phyloP scores from a whole-genome alignment of 1,284 basidiomycete species.

The Fomitopsis schrenkii region DNA sequence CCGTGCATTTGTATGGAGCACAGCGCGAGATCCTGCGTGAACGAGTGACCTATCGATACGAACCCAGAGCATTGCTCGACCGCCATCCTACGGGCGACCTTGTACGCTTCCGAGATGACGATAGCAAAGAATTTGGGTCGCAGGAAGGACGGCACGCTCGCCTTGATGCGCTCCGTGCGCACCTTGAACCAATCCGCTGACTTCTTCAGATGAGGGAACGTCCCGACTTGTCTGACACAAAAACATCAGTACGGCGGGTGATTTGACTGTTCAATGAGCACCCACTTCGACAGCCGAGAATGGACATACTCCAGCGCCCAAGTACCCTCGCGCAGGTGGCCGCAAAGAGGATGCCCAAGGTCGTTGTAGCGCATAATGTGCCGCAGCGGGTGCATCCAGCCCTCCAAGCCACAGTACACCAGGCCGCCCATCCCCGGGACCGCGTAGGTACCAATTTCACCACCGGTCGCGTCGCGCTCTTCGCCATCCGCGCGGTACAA shows the following conservation, averaged over 20 bases:
- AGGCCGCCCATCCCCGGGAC: slow-evolving; percentile 72
- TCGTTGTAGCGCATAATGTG: slow-evolving; percentile 87
- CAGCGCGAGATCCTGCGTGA: slow-evolving; percentile 86
- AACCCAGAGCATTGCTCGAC: slow-evolving; percentile 88
- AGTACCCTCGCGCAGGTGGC: slow-evolving; percentile 77
- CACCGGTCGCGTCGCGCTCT: slow-evolving; percentile 81
- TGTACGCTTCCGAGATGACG: slow-evolving; percentile 86
- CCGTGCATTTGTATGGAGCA: slow-evolving; percentile 93
- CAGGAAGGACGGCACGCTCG: slow-evolving; percentile 76
- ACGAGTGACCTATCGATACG: slow-evolving; percentile 77
- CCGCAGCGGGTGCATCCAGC: slow-evolving; percentile 88
- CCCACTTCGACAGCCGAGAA: slow-evolving; percentile 69
- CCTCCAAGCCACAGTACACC: slow-evolving; percentile 90
- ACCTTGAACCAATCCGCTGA: slow-evolving; percentile 83
- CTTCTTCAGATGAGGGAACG: slow-evolving; percentile 63
- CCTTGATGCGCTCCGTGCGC: slow-evolving; percentile 77
- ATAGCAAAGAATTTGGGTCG: slow-evolving; percentile 94
- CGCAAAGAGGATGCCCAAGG: slow-evolving; percentile 86
- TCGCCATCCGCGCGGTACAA: slow-evolving; percentile 86
- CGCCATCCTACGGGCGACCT: slow-evolving; percentile 75
- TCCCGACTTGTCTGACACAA: slow-evolving; percentile 54
- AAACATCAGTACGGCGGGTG: slow-evolving; percentile 2
- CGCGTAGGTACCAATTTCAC: slow-evolving; percentile 73
- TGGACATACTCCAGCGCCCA: slow-evolving; percentile 91
- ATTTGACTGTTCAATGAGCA: slow-evolving; percentile 7